Base-by-base conservation (phyloP, 352 stramenopile species). In the Pythium phragmitis region DNA sequence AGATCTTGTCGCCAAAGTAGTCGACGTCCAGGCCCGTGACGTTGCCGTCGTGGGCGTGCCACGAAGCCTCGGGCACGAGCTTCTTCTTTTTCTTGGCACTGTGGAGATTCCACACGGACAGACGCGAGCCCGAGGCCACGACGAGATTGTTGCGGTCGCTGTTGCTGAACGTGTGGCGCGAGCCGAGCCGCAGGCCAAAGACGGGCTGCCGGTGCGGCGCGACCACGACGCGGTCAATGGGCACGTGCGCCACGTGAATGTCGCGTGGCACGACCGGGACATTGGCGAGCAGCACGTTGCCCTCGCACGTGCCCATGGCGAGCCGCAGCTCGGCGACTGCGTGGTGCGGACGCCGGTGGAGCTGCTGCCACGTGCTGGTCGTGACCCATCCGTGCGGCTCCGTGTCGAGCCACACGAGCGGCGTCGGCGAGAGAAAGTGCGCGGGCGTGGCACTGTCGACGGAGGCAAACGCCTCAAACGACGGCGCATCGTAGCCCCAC, bases 101-200 rank as follows among this genome's bases (percentile, higher is more conserved):
- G 34, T 82, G 82, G 34, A 87, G 39, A 48, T 89, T 76, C 83
- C 83, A 94, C 13, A 91, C 80, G 0, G 83, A 88, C 19, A 94
- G 84, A 5, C 74, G 82, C 46, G 72, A 86, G 2, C 85, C 85
- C 2, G 79, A 88, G 0, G 76, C 83, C 1, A 85, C 77, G 4
- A 90, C 60, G 30, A 94, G 63, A 53, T 87, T 69, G 30, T 82
- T 87, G 5, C 66, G 68, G 9, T 55, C 65, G 46, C 75, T 89
- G 68, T 88, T 77, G 9, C 66, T 70, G 47, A 75, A 87, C 49
- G 76, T 88, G 49, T 74, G 79, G 9, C 57, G 68, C 49, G 65
- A 87, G 13, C 79, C 80, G 51, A 89, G 69, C 14, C 72, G 78
- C 3, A 94, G 21, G 3, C 63, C 70, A 30, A 84, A 87, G 17